Conservation (phyloP, 306 rosid genomes). For the Malus asiatica region DNA sequence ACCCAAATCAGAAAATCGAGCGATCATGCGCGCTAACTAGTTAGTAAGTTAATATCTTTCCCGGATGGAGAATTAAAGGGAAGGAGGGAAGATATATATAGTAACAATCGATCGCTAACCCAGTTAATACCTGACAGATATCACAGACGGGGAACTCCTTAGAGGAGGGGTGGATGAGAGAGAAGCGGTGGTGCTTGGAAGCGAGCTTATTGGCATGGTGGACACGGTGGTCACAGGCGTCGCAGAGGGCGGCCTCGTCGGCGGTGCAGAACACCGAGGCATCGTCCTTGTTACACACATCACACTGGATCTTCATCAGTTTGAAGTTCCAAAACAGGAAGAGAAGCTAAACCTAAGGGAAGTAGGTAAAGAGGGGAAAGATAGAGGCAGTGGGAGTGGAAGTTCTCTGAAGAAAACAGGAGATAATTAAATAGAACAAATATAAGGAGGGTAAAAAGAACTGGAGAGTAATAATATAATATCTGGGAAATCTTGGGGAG, state of each 20-base stretch:
- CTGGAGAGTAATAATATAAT: background rate
- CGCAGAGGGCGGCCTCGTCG: constrained; percentile 90
- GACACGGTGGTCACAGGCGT: constrained; percentile 76
- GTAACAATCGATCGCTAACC: background rate
- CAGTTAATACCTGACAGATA: constrained; percentile 48
- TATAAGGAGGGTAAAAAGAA: background rate
- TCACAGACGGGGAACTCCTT: constrained; percentile 59
- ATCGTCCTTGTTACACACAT: constrained; percentile 60
- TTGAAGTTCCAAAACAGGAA: background rate
- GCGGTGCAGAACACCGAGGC: constrained; percentile 87
- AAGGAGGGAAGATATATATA: background rate
- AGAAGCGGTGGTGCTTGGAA: constrained; percentile 84
- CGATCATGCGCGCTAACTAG: no score
- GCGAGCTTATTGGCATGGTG: constrained; percentile 96
- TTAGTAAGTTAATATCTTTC: background rate
- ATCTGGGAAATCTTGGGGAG: background rate
- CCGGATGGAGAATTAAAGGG: no score
- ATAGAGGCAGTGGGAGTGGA: background rate
- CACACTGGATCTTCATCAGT: constrained; percentile 88
- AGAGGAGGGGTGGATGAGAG: constrained; percentile 54
- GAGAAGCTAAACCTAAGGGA: background rate
- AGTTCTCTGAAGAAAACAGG: background rate
- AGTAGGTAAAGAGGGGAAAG: background rate
- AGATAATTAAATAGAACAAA: background rate
- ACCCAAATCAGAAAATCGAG: background rate